Percentiles rank a stretch among this genome's conserved stretches.
phyloP scores from a whole-genome alignment of 1,284 basidiomycete genomes.

The Hortiboletus rubellus region DNA sequence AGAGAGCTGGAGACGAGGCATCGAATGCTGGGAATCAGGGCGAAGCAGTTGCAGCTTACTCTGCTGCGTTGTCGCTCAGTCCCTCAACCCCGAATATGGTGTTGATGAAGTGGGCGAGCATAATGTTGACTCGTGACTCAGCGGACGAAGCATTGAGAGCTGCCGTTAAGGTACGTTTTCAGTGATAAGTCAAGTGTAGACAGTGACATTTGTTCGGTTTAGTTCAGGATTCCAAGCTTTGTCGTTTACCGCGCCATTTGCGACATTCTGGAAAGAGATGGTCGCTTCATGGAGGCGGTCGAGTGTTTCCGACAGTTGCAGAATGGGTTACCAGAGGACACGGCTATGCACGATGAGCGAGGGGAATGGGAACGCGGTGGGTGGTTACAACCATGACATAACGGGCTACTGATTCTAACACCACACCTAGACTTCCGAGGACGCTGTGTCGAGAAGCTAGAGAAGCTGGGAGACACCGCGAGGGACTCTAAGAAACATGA shows the following conservation, averaged over 20 bases:
- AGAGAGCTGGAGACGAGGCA: not conserved
- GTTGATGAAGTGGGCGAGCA: not conserved
- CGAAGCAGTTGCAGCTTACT: not conserved
- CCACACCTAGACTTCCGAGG: not conserved
- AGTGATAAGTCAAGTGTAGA: no score
- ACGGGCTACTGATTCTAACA: not conserved
- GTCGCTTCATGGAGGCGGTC: not conserved
- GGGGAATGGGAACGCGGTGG: not conserved
- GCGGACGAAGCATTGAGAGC: not conserved
- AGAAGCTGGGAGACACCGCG: not conserved
- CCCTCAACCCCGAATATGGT: not conserved
- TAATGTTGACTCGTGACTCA: not conserved
- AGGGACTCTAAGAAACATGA: not conserved
- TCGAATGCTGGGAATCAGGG: not conserved
- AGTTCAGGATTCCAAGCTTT: not conserved
- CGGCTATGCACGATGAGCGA: not conserved
- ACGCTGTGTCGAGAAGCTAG: not conserved
- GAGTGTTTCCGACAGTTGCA: not conserved
- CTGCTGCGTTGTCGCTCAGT: not conserved
- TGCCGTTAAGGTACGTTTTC: not conserved
- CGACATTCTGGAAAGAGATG: not conserved
- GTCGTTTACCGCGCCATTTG: not conserved
- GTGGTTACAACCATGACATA: no score
- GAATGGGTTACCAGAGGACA: not conserved
- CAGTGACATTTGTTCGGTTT: not conserved